phyloP scores from a whole-genome alignment of 2,329 filamentous ascomycete genomes.

The Penicillium sp. region DNA sequence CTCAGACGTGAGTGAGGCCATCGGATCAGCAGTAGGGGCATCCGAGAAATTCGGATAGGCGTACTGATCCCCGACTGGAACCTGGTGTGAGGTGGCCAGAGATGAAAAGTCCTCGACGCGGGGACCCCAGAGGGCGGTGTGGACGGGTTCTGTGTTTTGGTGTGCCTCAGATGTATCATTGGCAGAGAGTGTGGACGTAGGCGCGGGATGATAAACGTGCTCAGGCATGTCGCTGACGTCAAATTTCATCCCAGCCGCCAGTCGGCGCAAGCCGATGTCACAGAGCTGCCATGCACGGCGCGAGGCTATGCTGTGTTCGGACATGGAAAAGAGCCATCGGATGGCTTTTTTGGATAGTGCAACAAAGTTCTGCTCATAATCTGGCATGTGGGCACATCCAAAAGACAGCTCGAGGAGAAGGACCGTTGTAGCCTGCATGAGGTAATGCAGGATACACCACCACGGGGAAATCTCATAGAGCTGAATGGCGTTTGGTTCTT shows the following conservation, averaged over 20 bases:
- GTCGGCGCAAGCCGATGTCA: conserved; percentile 35
- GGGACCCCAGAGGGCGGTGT: conserved; percentile 12
- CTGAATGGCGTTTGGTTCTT: conserved; percentile 41
- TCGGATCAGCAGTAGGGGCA: conserved; percentile 10
- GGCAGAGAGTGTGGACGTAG: conserved; percentile 11
- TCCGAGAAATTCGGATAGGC: conserved; percentile 4
- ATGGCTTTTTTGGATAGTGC: conserved; percentile 41
- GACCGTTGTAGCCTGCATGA: conserved; percentile 46
- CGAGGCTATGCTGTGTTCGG: conserved; percentile 39
- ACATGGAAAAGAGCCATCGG: conserved; percentile 45
- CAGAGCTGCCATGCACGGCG: conserved; percentile 45
- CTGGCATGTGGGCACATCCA: conserved; percentile 44
- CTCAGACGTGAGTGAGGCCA: conserved; percentile 9
- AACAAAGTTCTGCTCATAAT: conserved; percentile 39
- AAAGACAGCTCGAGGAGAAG: conserved; percentile 49
- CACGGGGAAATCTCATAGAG: conserved; percentile 44
- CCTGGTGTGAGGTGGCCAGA: conserved; percentile 1
- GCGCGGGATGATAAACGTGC: conserved; percentile 17
- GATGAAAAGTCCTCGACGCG: conserved; percentile 10
- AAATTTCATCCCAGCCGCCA: conserved; percentile 36
- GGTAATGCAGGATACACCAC: conserved; percentile 47
- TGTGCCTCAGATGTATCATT: background rate
- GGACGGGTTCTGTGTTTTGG: background rate
- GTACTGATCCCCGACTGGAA: conserved; percentile 4
- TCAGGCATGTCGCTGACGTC: conserved; percentile 37